phyloP scores from a whole-genome alignment of 1,284 basidiomycete genomes.

The Ustilago curta region DNA sequence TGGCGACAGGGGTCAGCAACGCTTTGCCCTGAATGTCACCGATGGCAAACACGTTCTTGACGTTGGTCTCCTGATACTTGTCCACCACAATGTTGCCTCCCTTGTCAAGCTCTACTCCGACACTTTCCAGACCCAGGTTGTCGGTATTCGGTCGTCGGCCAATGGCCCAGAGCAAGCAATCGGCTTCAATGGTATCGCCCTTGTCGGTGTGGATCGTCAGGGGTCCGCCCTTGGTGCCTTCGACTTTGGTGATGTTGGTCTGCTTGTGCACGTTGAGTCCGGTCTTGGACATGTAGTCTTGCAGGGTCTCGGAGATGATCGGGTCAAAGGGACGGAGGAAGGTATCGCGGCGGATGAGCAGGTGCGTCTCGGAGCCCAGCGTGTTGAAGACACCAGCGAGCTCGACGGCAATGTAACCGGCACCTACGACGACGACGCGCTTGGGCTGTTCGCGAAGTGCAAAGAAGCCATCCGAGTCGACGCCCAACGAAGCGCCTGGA shows the following conservation, averaged over 20 bases:
- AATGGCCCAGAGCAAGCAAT: slow-evolving; percentile 92
- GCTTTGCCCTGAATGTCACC: slow-evolving; percentile 94
- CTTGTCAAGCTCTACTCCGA: slow-evolving; percentile 81
- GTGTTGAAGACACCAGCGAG: slow-evolving; percentile 68
- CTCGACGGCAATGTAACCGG: slow-evolving; percentile 97
- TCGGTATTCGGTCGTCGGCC: slow-evolving; percentile 86
- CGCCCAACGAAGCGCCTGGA: slow-evolving; percentile 89
- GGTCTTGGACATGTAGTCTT: slow-evolving; percentile 93
- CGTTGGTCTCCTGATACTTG: slow-evolving; percentile 82
- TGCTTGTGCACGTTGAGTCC: slow-evolving; percentile 87
- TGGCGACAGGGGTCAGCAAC: slow-evolving; percentile 95
- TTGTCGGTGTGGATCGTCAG: slow-evolving; percentile 69
- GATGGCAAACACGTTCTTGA: slow-evolving; percentile 81
- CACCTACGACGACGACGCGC: slow-evolving; percentile 92
- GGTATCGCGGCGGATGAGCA: slow-evolving; percentile 88
- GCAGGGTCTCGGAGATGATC: slow-evolving; percentile 83
- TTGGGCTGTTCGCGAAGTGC: slow-evolving; percentile 89
- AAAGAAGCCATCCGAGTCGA: slow-evolving; percentile 96
- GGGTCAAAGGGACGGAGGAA: slow-evolving; percentile 95
- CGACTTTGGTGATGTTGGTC: slow-evolving; percentile 81
- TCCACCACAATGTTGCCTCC: slow-evolving; percentile 88
- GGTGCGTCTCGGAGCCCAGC: slow-evolving; percentile 80
- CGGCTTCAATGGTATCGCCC: slow-evolving; percentile 84
- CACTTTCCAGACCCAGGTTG: slow-evolving; percentile 80
- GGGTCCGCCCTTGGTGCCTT: slow-evolving; percentile 71